These are phyloP conservation scores for Solanum clarkiae DNA, from an alignment of 257 asterid species.

Conservation along the genomic window DNA sequence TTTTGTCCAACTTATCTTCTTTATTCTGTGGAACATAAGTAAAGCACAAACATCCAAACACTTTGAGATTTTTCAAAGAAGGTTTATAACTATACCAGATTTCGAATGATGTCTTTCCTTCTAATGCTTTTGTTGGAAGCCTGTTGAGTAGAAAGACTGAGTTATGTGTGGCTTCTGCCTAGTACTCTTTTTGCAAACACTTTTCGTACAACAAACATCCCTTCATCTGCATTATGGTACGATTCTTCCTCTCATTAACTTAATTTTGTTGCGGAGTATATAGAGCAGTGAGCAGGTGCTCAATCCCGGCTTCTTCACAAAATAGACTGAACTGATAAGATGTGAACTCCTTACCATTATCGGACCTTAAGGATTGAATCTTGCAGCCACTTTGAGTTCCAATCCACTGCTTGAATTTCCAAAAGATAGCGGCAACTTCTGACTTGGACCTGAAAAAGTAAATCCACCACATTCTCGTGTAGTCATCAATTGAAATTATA, in stretches of 20 bases:
- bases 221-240: background rate
- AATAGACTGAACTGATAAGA: background rate
- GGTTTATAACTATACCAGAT: too few species aligned
- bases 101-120: background rate
- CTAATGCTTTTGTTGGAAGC: background rate
- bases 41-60: background rate
- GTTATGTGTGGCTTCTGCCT: too few species aligned
- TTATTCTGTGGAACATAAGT: background rate
- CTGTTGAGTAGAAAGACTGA: too few species aligned
- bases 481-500: too few species aligned
- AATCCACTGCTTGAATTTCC: background rate
- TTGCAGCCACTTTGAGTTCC: background rate
- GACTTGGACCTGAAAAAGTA: too few species aligned
- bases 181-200: too few species aligned
- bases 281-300: background rate
- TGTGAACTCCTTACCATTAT: background rate
- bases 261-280: background rate
- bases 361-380: background rate
- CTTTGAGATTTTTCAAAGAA: background rate
- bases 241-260: background rate
- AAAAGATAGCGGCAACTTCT: too few species aligned
- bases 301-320: background rate
- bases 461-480: too few species aligned
- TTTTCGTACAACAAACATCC: background rate
- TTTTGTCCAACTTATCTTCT: background rate